Conservation (phyloP, 192 early-diverging fungal genomes). For the Entophlyctis helioformis region DNA sequence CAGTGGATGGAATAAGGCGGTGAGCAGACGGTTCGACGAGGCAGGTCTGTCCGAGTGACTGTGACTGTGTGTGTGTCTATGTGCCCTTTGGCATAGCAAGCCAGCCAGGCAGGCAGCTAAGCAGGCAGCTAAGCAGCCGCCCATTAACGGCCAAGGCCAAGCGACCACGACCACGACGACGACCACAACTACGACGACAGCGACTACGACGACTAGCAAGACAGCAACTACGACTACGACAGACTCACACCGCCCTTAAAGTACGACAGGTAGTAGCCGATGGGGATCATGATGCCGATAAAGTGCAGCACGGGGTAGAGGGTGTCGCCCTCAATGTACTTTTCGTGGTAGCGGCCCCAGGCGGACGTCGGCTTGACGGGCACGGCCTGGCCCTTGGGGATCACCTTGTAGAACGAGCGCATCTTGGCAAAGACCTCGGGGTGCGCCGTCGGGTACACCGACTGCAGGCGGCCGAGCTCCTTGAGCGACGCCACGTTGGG, state of each 20-base stretch:
- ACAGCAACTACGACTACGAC: background rate
- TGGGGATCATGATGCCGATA: conserved; percentile 28
- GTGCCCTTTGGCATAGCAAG: too few species aligned
- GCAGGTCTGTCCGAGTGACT: background rate
- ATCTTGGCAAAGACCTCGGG: conserved; percentile 35
- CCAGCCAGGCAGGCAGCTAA: too few species aligned
- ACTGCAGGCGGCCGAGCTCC: conserved; percentile 32
- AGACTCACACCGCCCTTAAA: conserved; percentile 29
- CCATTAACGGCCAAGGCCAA: background rate
- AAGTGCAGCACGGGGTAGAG: conserved; percentile 40
- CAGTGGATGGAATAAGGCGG: too few species aligned
- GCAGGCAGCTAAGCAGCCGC: background rate
- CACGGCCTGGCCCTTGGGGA: conserved; percentile 33
- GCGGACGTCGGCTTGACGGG: conserved; percentile 9
- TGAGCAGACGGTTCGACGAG: too few species aligned
- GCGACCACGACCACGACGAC: background rate
- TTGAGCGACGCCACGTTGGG: conserved; percentile 32
- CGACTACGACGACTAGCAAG: background rate
- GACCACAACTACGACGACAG: background rate
- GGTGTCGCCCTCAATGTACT: conserved; percentile 31
- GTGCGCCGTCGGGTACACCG: conserved; percentile 35
- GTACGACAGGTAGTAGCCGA: conserved; percentile 35
- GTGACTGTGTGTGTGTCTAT: too few species aligned
- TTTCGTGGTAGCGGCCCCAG: conserved; percentile 29
- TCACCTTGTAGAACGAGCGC: conserved; percentile 32